Base-by-base conservation (phyloP, 306 rosid genomes). In the Dicorynia guianensis region DNA sequence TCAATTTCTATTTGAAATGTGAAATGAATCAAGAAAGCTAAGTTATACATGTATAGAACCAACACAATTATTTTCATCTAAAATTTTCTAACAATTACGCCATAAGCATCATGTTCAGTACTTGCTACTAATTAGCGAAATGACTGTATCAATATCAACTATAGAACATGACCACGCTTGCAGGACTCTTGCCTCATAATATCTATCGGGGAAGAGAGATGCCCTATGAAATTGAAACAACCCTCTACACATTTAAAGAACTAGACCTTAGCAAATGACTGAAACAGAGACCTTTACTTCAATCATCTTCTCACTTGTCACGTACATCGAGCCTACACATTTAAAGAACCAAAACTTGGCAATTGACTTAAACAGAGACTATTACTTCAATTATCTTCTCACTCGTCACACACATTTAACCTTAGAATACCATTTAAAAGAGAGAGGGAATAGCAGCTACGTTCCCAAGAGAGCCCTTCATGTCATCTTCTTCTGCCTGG, bases 401-500 rank as follows among this genome's bases (percentile, higher is more conserved):
- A 67, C 66, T 47, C 14, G 33, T 63, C 72, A 73, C 19, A 8
- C 59, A 68, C 30, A 69, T 62, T 78, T 15, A 75, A 53, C 59
- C 66, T 57, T 42, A 63, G 8, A 15, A 72, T 74, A 62, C 7
- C 60, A 73, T 74, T 84, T 63, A 64, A 76, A 55, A 54, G 43
- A 48, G 47, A 58, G 72, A 82, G 56, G 67, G 58, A 62, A 62
- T 57, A 82, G 66, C 71, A 89, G 96, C 53, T 91, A 95, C 99
- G 93, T 95, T 81, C 93, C 99, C 85, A 95, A 77, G 79, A 95
- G 99, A 48, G 98, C 98, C 98, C 81, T 95, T 98, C 93, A 95
- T 92, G 83, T 95, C 99, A 89, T 95, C 99, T 83, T 95, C 99
- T 90, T 95, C 99, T 47, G 96, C 98, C 81, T 95, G 99, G 25